phyloP scores from a whole-genome alignment of 1,284 basidiomycete genomes.

The Ustilago xerochloae region DNA sequence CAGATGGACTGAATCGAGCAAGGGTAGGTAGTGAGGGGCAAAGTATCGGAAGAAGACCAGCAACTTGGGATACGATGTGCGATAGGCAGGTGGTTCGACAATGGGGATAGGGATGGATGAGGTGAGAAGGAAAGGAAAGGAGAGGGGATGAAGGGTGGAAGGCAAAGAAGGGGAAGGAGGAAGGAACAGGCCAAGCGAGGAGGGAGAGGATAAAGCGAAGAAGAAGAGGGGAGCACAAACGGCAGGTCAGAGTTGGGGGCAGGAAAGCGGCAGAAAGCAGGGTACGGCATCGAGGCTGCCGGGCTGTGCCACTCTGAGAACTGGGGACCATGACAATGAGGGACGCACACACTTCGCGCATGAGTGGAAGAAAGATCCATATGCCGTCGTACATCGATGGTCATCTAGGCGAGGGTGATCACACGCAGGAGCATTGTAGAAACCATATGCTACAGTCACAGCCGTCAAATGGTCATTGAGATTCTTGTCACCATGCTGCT shows the following conservation, averaged over 20 bases:
- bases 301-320: neutral
- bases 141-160: slow-evolving; percentile 7
- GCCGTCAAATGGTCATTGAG: neutral
- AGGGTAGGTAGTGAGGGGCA: neutral
- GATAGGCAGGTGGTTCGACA: slow-evolving; percentile 15
- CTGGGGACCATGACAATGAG: neutral
- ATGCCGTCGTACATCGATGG: neutral
- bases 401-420: neutral
- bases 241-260: neutral
- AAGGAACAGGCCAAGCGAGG: neutral
- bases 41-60: slow-evolving; percentile 45
- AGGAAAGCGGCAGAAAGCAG: neutral
- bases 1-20: slow-evolving; percentile 6
- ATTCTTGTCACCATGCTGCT: neutral
- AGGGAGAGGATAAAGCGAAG: neutral
- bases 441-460: neutral
- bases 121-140: slow-evolving; percentile 14
- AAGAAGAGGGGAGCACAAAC: neutral
- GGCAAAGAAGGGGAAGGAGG: slow-evolving; percentile 3
- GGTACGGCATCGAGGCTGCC: neutral
- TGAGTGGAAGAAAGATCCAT: neutral
- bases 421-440: neutral
- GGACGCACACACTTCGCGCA: neutral
- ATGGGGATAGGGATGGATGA: slow-evolving; percentile 3
- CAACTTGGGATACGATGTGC: slow-evolving; percentile 31